Percentiles rank a stretch among this genome's conserved stretches.
phyloP scores from a whole-genome alignment of 257 asterid species.

The Ophiorrhiza pumila region DNA sequence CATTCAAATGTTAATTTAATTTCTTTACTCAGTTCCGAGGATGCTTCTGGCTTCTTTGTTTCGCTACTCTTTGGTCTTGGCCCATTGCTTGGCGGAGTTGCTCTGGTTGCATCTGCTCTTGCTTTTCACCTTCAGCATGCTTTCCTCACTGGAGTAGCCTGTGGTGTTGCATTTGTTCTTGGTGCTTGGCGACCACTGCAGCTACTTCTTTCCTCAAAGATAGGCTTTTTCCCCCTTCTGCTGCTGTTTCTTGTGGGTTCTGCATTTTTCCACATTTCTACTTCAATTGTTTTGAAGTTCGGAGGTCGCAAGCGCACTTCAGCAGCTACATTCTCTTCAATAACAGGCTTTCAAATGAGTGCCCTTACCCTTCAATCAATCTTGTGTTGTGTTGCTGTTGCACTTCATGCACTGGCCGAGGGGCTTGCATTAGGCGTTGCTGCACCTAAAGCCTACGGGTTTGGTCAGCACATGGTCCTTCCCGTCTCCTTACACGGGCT shows the following conservation, averaged over 20 bases:
- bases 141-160: slow-evolving; percentile 86
- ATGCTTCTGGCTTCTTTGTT: slow-evolving; percentile 83
- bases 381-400: slow-evolving; percentile 67
- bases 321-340: slow-evolving; percentile 46
- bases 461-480: slow-evolving; percentile 92
- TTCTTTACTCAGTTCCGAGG: slow-evolving; percentile 60
- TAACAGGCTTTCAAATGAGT: slow-evolving; percentile 49
- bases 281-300: slow-evolving; percentile 45
- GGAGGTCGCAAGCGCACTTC: slow-evolving; percentile 62
- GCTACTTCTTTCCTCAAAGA: slow-evolving; percentile 64
- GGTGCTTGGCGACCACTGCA: slow-evolving; percentile 93
- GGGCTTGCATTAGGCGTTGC: slow-evolving; percentile 98
- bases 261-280: slow-evolving; percentile 43
- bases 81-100: slow-evolving; percentile 80
- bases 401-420: slow-evolving; percentile 86
- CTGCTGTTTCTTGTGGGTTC: slow-evolving; percentile 57
- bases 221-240: slow-evolving; percentile 55
- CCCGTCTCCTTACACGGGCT: slow-evolving; percentile 94
- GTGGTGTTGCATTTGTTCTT: slow-evolving; percentile 87
- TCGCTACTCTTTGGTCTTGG: slow-evolving; percentile 92
- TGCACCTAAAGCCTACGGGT: slow-evolving; percentile 96
- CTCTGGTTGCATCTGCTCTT: slow-evolving; percentile 77
- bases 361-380: slow-evolving; percentile 77
- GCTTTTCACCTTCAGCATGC: slow-evolving; percentile 81
- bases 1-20: background rate